Conservation (phyloP, 164 flowering plant species). For the Brasenia schreberi region DNA sequence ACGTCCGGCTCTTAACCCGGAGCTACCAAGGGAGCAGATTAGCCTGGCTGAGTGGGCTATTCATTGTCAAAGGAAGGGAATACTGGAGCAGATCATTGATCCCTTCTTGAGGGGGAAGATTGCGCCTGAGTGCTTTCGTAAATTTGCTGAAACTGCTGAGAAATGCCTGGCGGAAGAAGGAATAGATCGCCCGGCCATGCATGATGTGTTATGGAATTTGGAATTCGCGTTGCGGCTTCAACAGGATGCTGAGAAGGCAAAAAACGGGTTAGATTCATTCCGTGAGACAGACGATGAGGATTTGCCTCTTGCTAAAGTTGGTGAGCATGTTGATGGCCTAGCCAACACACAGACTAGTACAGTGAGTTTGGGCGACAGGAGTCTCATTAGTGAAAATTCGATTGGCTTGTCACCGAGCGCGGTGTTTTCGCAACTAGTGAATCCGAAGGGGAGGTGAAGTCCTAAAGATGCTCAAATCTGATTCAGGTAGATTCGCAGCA, state of each 20-base stretch:
- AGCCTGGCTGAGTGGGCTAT: conserved; percentile 38
- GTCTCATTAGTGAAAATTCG: conserved; percentile 83
- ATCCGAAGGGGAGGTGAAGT: conserved; percentile 70
- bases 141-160: conserved; percentile 29
- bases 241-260: conserved; percentile 15
- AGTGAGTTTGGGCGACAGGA: conserved; percentile 70
- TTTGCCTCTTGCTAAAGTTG: conserved; percentile 9
- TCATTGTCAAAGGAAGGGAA: conserved; percentile 22
- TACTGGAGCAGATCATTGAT: conserved; percentile 28
- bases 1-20: conserved; percentile 18
- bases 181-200: conserved; percentile 34
- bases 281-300: conserved; percentile 8
- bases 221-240: conserved; percentile 38
- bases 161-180: conserved; percentile 28
- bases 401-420: conserved; percentile 78
- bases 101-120: conserved; percentile 27
- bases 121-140: conserved; percentile 24
- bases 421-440: conserved; percentile 90
- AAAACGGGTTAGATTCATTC: conserved; percentile 10
- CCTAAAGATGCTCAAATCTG: not conserved
- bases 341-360: conserved; percentile 65
- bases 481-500: no score
- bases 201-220: conserved; percentile 34
- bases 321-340: conserved; percentile 5
- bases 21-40: conserved; percentile 16